Evolutionary conservation across 1,284 basidiomycete species (phyloP), one percentile per base, ranked within the genome.

Genomic region (Cutaneotrichosporon sp.): DNA sequence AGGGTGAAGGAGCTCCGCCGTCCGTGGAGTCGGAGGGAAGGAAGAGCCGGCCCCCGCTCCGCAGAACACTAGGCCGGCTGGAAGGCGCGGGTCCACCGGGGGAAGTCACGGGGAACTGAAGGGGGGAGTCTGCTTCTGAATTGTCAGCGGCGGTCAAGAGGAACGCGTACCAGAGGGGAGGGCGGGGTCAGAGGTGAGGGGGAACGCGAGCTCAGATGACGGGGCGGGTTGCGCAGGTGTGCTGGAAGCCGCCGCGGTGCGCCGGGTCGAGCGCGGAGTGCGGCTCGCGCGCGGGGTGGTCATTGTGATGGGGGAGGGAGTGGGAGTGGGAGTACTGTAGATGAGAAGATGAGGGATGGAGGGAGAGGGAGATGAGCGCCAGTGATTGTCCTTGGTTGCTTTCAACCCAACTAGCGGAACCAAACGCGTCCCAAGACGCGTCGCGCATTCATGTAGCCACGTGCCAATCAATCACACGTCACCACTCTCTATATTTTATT

Each of bases 31-130:
- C 47, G 5, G 80, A 79, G 71, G 74, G 78, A 64, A 81, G 79
- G 76, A 81, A 81, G 10, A 81, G 67, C 9, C 80, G 80, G n/a
- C n/a, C n/a, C n/a, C n/a, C n/a, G n/a, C n/a, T n/a, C n/a, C n/a
- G n/a, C n/a, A n/a, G n/a, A n/a, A n/a, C n/a, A n/a, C n/a, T n/a
- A n/a, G n/a, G n/a, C n/a, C n/a, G n/a, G n/a, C n/a, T n/a, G n/a
- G n/a, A 46, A 13, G 43, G 43, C 10, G 36, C 18, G 13, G 36
- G 36, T 2, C 36, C 36, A 46, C 3, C 87, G 1, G 88, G 87
- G 5, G 89, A 90, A 45, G 85, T 87, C n/a, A n/a, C n/a, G 0
- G 88, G 89, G 71, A 87, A 90, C n/a, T 86, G 82, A 58, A 90
- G 80, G 11, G 80, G 78, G 8, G 87, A 88, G 1, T 18, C 38